A percentile compares a stretch with the other conserved stretches of the same genome.
Evolutionary conservation across 768 basidiomycete species (phyloP).

Genomic region (Mycena haematopus): DNA sequence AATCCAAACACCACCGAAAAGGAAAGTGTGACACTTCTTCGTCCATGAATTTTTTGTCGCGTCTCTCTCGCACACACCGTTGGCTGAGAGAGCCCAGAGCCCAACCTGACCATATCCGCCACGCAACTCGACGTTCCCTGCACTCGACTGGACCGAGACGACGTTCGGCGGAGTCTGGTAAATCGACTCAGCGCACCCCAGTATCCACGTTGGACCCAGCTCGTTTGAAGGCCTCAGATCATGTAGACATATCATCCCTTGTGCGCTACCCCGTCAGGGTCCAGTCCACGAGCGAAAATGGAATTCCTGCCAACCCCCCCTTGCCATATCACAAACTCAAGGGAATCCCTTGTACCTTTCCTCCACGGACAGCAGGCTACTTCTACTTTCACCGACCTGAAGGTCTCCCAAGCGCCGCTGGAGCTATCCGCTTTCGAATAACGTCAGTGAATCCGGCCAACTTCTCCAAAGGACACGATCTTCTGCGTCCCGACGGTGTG

Average conservation of each 20-base stretch:
- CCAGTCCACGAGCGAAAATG: not conserved
- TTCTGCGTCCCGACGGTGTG: slow-evolving; percentile 8
- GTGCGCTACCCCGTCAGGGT: not conserved
- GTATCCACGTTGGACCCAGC: slow-evolving; percentile 7
- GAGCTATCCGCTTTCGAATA: slow-evolving; percentile 23
- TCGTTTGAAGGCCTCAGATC: slow-evolving; percentile 3
- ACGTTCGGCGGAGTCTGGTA: not conserved
- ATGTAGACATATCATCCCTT: slow-evolving; percentile 3
- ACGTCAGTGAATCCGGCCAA: not conserved
- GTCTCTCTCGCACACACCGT: not conserved
- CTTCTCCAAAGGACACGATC: slow-evolving; percentile 12
- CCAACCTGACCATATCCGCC: not conserved
- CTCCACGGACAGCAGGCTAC: slow-evolving; percentile 22
- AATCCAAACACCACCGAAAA: too few species aligned
- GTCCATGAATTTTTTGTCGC: not conserved
- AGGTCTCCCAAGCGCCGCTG: not conserved
- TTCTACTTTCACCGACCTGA: slow-evolving; percentile 21
- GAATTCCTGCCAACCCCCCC: not conserved
- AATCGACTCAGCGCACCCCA: not conserved
- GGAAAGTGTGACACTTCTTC: not conserved
- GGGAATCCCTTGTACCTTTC: not conserved
- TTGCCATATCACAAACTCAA: slow-evolving; percentile 8
- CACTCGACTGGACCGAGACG: not conserved
- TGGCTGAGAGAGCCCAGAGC: not conserved
- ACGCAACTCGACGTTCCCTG: not conserved